phyloP scores from a whole-genome alignment of 352 stramenopile genomes.

The Phytophthora fragariaefolia region DNA sequence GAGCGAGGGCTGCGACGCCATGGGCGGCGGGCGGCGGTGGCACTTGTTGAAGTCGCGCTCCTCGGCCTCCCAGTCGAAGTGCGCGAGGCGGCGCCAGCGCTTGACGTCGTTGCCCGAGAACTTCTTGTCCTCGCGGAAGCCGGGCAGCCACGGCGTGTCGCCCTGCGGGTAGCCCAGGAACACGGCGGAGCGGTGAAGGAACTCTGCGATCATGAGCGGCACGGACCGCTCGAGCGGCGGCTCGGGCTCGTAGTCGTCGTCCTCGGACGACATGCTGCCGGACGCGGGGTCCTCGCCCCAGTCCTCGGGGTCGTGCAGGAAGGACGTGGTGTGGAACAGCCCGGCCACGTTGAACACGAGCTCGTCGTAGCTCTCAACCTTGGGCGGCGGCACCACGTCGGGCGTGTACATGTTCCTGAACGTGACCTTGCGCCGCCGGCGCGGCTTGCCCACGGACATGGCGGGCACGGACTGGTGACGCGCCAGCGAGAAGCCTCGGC shows the following conservation, averaged over 20 bases:
- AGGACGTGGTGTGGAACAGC: slow-evolving; percentile 62
- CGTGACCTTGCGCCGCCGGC: slow-evolving; percentile 47
- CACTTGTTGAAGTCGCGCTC: slow-evolving; percentile 50
- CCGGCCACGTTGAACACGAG: slow-evolving; percentile 65
- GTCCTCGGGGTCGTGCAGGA: slow-evolving; percentile 56
- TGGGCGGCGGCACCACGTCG: slow-evolving; percentile 43
- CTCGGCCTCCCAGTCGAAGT: slow-evolving; percentile 70
- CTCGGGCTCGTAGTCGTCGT: slow-evolving; percentile 34
- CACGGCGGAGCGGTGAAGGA: slow-evolving; percentile 74
- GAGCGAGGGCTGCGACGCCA: slow-evolving; percentile 9
- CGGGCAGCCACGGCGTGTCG: slow-evolving; percentile 63
- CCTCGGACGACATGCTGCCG: slow-evolving; percentile 28
- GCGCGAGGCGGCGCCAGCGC: slow-evolving; percentile 73
- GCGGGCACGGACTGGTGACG: slow-evolving; percentile 22
- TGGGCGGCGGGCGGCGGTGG: slow-evolving; percentile 5
- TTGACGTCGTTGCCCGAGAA: slow-evolving; percentile 83
- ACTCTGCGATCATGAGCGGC: slow-evolving; percentile 82
- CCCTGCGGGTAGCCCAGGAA: slow-evolving; percentile 62
- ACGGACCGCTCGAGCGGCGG: slow-evolving; percentile 64
- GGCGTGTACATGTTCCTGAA: slow-evolving; percentile 56
- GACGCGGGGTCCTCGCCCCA: slow-evolving; percentile 35
- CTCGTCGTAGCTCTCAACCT: slow-evolving; percentile 62
- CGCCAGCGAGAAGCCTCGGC: slow-evolving; percentile 31
- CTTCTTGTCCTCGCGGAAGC: slow-evolving; percentile 69
- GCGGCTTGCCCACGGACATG: slow-evolving; percentile 33